A percentile compares a stretch with the other conserved stretches of the same genome.
Evolutionary conservation across 1,284 basidiomycete genomes (phyloP).

Genomic region (Anthracocystis walkeri): DNA sequence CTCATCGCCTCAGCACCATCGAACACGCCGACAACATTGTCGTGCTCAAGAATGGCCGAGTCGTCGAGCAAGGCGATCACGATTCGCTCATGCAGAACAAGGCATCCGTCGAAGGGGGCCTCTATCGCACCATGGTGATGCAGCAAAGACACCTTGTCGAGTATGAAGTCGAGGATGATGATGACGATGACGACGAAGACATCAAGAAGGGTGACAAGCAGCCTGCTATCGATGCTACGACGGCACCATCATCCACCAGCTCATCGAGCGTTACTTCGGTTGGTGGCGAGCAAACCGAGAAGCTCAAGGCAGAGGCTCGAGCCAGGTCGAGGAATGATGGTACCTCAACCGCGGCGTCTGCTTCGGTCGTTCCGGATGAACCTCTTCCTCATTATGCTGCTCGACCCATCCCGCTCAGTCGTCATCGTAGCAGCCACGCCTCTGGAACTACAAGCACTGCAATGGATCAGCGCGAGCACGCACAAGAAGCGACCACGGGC

Average conservation of each 20-base stretch:
- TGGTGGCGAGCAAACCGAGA: conserved; percentile 9
- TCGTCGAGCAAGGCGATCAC: conserved; percentile 65
- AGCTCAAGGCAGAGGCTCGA: conserved; percentile 5
- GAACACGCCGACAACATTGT: conserved; percentile 66
- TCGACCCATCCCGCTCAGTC: conserved; percentile 14
- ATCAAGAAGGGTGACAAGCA: conserved; percentile 1
- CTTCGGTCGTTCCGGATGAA: conserved; percentile 36
- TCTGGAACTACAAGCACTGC: conserved; percentile 28
- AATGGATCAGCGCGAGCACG: conserved; percentile 39
- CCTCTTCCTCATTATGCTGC: conserved; percentile 8
- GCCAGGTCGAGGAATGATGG: conserved; percentile 26
- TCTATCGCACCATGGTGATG: conserved; percentile 64
- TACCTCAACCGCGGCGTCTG: conserved; percentile 22
- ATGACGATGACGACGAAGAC: conserved; percentile 6
- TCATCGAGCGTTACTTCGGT: conserved; percentile 14
- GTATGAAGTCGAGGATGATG: conserved; percentile 26
- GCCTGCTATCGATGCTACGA: conserved; percentile 5
- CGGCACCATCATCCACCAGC: conserved; percentile 9
- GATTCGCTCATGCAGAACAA: conserved; percentile 53
- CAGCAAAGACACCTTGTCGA: conserved; percentile 55
- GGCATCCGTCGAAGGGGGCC: conserved; percentile 13
- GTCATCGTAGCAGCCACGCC: conserved; percentile 33
- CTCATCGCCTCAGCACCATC: conserved; percentile 67
- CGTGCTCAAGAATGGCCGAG: conserved; percentile 57
- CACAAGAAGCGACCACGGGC: conserved; percentile 24